Percentiles rank a stretch among this genome's conserved stretches.
phyloP scores from a whole-genome alignment of 73 alveolate species.

The Paramecium sonneborni region DNA sequence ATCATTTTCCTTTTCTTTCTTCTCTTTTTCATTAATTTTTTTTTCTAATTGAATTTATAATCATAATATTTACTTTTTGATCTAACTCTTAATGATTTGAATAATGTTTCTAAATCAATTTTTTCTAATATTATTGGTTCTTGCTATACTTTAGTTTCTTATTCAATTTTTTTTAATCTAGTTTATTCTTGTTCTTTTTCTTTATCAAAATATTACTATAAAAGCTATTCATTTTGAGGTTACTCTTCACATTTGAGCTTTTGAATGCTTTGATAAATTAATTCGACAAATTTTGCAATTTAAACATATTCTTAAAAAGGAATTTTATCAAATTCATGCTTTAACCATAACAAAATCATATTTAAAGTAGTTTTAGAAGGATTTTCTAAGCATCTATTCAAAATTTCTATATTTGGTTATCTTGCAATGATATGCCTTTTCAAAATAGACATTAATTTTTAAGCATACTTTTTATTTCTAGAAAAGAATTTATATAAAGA shows the following conservation, averaged over 20 bases:
- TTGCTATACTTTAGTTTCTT: not conserved
- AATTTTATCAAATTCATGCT: not conserved
- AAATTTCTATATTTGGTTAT: not conserved
- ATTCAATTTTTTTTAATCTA: not conserved
- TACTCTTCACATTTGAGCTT: not conserved
- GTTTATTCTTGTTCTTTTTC: not conserved
- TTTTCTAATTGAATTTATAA: not conserved
- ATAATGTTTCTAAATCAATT: not conserved
- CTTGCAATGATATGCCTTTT: not conserved
- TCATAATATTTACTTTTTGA: not conserved
- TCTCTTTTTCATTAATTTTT: not conserved
- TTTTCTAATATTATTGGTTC: slow-evolving; percentile 5
- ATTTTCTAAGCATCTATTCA: not conserved
- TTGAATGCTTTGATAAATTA: not conserved
- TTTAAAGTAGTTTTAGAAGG: not conserved
- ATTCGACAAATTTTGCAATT: not conserved
- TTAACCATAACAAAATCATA: not conserved
- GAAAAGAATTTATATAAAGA: not conserved
- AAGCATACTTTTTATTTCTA: not conserved
- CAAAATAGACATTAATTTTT: not conserved
- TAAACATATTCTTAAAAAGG: not conserved
- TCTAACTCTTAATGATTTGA: not conserved
- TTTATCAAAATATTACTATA: not conserved
- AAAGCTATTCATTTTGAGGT: not conserved
- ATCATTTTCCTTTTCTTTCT: not conserved